Percentiles rank a stretch among this genome's conserved stretches.
Conservation (phyloP, 2,329 filamentous ascomycete genomes). For the Exophiala phaeomuriformis region DNA sequence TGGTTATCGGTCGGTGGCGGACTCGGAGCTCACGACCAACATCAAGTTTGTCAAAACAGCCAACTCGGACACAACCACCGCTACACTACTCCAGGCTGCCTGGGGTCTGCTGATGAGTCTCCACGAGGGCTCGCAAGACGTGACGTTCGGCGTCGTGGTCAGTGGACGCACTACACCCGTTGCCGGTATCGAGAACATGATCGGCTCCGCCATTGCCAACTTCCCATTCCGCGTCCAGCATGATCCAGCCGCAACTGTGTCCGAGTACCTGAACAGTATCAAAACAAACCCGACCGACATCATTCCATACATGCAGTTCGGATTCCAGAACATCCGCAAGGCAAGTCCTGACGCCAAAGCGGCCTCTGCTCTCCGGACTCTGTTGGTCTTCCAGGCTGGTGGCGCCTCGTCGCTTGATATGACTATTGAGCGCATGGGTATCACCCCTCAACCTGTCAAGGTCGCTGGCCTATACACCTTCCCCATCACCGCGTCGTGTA, state of each 20-base stretch:
- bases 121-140: neutral
- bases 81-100: neutral
- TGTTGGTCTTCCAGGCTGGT: neutral
- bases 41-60: neutral
- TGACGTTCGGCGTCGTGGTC: neutral
- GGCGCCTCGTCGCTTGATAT: neutral
- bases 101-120: neutral
- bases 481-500: neutral
- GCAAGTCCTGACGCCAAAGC: neutral
- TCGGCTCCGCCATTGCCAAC: neutral
- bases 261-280: neutral
- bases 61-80: neutral
- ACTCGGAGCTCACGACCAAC: neutral
- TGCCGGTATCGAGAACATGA: neutral
- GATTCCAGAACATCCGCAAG: neutral
- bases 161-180: neutral
- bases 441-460: neutral
- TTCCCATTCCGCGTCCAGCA: neutral
- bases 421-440: neutral
- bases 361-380: neutral
- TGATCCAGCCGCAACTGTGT: neutral
- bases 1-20: neutral
- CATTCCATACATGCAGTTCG: neutral
- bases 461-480: neutral
- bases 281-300: neutral